Percentiles rank a stretch among this genome's conserved stretches.
These are phyloP conservation scores for Penicillium sclerotigenum DNA, from an alignment of 2,329 filamentous ascomycete species.

Conservation along the genomic window DNA sequence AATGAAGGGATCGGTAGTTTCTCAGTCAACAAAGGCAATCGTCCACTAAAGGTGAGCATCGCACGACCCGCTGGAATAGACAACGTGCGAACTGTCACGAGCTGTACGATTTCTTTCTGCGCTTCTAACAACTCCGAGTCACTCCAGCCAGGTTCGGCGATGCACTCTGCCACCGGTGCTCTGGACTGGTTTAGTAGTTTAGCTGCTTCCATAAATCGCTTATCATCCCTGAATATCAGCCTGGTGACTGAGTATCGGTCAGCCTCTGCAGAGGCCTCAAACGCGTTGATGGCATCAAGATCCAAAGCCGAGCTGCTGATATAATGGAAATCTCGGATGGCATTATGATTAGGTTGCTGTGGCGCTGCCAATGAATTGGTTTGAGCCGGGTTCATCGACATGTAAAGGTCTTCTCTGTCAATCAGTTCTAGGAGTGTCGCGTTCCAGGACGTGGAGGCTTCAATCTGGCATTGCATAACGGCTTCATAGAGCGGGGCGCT, in stretches of 20 bases:
- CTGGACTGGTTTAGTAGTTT: slow-evolving; percentile 81
- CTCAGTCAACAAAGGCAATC: slow-evolving; percentile 85
- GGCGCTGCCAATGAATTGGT: slow-evolving; percentile 33
- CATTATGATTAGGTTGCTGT: slow-evolving; percentile 57
- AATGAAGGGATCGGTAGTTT: slow-evolving; percentile 88
- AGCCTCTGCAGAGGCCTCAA: slow-evolving; percentile 76
- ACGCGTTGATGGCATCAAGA: slow-evolving; percentile 52
- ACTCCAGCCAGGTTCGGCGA: slow-evolving; percentile 70
- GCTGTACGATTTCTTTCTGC: slow-evolving; percentile 85
- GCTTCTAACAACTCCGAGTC: slow-evolving; percentile 87
- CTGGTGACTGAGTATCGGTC: slow-evolving; percentile 80
- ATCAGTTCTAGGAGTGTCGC: slow-evolving; percentile 69
- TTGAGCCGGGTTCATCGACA: slow-evolving; percentile 56
- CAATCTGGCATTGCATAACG: slow-evolving; percentile 78
- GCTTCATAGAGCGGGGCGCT: slow-evolving; percentile 76
- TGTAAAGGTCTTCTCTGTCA: slow-evolving; percentile 75
- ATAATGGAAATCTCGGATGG: slow-evolving; percentile 71
- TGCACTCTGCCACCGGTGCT: slow-evolving; percentile 72
- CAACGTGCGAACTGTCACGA: slow-evolving; percentile 80
- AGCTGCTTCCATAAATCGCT: slow-evolving; percentile 81
- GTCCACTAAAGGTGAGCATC: slow-evolving; percentile 81
- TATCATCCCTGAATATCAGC: slow-evolving; percentile 86
- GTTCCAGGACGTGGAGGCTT: slow-evolving; percentile 74
- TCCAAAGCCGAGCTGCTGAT: slow-evolving; percentile 60
- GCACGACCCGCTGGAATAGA: slow-evolving; percentile 84